A percentile compares a stretch with the other conserved stretches of the same genome.
Conservation (phyloP, 192 early-diverging fungal species). For the Backusella psychrophila region DNA sequence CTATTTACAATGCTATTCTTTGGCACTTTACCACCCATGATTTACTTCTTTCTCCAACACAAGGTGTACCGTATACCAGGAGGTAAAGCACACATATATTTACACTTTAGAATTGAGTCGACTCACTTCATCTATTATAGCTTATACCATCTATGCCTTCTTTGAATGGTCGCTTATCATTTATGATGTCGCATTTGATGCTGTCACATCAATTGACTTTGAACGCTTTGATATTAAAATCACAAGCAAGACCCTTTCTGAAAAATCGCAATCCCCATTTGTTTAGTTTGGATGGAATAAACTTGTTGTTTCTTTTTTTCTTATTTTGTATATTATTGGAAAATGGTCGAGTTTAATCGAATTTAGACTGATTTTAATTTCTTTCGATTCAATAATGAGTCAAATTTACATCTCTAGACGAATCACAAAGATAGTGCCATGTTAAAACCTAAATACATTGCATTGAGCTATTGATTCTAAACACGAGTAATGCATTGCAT, state of each 20-base stretch:
- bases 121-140: conserved; percentile 20
- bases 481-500: too few species aligned
- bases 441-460: too few species aligned
- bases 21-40: conserved; percentile 66
- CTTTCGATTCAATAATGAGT: too few species aligned
- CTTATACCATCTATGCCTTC: conserved; percentile 76
- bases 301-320: neutral
- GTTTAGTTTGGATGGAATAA: neutral
- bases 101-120: too few species aligned
- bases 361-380: too few species aligned
- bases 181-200: conserved; percentile 72
- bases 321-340: neutral
- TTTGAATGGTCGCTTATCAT: conserved; percentile 81
- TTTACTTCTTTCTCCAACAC: conserved; percentile 74
- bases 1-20: conserved; percentile 58
- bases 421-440: too few species aligned
- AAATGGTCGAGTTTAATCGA: neutral
- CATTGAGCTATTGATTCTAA: too few species aligned
- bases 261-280: neutral
- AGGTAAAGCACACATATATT: conserved; percentile 30
- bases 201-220: conserved; percentile 65
- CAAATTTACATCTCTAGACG: too few species aligned
- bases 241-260: neutral
- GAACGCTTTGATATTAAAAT: conserved; percentile 38
- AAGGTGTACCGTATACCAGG: conserved; percentile 72